A percentile compares a stretch with the other conserved stretches of the same genome.
phyloP scores from a whole-genome alignment of 139 green algal species.

The Ettlia oleoabundans region DNA sequence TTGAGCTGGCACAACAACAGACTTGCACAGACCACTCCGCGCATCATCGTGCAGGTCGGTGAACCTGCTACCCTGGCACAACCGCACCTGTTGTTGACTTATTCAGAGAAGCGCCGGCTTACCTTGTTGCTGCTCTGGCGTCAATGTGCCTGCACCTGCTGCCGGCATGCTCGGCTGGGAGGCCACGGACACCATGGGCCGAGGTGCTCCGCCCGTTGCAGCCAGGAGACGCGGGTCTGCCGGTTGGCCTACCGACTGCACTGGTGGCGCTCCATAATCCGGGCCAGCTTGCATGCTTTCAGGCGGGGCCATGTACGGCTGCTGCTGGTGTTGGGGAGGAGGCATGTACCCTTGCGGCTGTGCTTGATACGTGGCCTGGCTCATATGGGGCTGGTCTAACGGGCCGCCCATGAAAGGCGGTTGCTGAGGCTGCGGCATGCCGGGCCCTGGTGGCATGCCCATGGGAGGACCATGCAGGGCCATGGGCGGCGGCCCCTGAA shows the following conservation, averaged over 20 bases:
- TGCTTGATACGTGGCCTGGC: neutral
- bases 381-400: neutral
- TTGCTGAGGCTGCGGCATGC: neutral
- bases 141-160: neutral
- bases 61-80: no score
- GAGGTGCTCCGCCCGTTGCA: neutral
- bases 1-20: no score
- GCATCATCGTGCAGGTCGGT: neutral
- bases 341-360: neutral
- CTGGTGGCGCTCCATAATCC: neutral
- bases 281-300: neutral
- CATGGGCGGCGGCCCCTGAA: neutral
- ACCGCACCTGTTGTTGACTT: no score
- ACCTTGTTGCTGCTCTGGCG: constrained; percentile 33
- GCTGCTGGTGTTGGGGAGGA: constrained; percentile 8
- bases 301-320: neutral
- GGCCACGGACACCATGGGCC: constrained; percentile 6
- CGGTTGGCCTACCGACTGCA: neutral
- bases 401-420: neutral
- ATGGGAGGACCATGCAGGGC: constrained; percentile 13
- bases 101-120: neutral
- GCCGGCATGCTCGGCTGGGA: neutral
- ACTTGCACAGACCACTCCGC: neutral
- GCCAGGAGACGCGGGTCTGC: neutral
- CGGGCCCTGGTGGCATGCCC: constrained; percentile 3